These are phyloP conservation scores for Lachnum nothofagi DNA, from an alignment of 2,329 filamentous ascomycete species.

Conservation along the genomic window DNA sequence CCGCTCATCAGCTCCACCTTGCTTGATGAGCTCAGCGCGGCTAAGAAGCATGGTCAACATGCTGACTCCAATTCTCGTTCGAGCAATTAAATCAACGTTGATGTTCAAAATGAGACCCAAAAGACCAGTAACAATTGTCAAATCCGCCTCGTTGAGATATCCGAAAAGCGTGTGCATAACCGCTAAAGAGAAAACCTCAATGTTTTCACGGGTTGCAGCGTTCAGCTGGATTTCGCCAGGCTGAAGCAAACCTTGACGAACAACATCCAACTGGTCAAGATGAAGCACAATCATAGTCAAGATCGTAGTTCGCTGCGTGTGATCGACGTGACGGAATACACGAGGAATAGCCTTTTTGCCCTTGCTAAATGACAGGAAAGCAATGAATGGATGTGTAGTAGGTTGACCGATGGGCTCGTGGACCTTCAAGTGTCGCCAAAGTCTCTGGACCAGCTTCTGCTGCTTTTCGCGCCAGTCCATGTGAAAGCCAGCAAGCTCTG, in stretches of 20 bases:
- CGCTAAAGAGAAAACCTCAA: conserved; percentile 81
- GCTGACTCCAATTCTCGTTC: conserved; percentile 80
- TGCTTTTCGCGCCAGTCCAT: conserved; percentile 73
- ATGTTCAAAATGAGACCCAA: conserved; percentile 77
- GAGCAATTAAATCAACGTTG: conserved; percentile 77
- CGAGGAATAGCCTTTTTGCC: conserved; percentile 94
- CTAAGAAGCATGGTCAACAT: conserved; percentile 93
- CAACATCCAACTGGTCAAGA: conserved; percentile 85
- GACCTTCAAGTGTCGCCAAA: conserved; percentile 86
- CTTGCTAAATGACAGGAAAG: conserved; percentile 88
- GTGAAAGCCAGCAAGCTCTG: conserved; percentile 66
- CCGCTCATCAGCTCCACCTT: conserved; percentile 64
- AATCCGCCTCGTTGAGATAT: conserved; percentile 83
- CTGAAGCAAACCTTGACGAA: conserved; percentile 71
- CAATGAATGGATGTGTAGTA: conserved; percentile 86
- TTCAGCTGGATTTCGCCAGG: conserved; percentile 70
- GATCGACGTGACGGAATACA: conserved; percentile 87
- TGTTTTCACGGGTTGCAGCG: conserved; percentile 75
- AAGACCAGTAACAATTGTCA: conserved; percentile 86
- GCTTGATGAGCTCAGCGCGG: conserved; percentile 87
- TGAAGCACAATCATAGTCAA: conserved; percentile 94
- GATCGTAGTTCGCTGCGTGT: conserved; percentile 89
- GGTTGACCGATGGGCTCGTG: conserved; percentile 81
- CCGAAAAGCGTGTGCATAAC: conserved; percentile 87
- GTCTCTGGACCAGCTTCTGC: conserved; percentile 65